Evolutionary conservation across 805 yeast species (phyloP).

Genomic region (Suhomyces emberorum): DNA sequence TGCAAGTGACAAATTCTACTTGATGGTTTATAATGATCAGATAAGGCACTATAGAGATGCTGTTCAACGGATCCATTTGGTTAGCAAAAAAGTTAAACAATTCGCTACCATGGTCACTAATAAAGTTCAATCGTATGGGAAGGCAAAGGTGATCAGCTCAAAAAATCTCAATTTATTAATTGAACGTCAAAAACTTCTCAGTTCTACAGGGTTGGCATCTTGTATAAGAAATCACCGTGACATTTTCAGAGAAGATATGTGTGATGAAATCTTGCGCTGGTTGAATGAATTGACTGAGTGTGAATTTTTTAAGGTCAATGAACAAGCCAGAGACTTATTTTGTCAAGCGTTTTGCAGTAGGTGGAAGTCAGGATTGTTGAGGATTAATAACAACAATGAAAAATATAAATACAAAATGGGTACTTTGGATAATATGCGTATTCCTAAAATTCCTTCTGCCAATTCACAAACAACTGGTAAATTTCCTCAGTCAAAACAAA

Average conservation of each 20-base stretch:
- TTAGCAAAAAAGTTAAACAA: conserved; percentile 60
- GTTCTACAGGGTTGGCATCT: conserved; percentile 62
- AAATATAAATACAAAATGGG: conserved; percentile 26
- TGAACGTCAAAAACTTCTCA: conserved; percentile 53
- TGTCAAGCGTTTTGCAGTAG: conserved; percentile 56
- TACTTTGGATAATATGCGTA: conserved; percentile 31
- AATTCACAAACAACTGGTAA: background rate
- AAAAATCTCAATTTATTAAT: conserved; percentile 47
- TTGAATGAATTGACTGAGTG: conserved; percentile 55
- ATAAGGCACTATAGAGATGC: conserved; percentile 74
- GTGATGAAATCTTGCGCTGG: conserved; percentile 69
- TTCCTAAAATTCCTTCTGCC: conserved; percentile 32
- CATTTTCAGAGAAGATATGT: conserved; percentile 75
- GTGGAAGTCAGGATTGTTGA: conserved; percentile 55
- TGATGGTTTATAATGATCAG: conserved; percentile 76
- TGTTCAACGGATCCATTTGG: conserved; percentile 55
- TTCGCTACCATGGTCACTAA: conserved; percentile 73
- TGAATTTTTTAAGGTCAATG: conserved; percentile 48
- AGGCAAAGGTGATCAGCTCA: conserved; percentile 65
- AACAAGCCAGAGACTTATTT: conserved; percentile 45
- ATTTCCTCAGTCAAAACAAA: background rate
- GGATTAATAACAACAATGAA: conserved; percentile 1
- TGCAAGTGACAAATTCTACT: conserved; percentile 45
- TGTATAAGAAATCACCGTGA: conserved; percentile 68
- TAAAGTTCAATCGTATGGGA: conserved; percentile 59